Conservation (phyloP, 2,329 filamentous ascomycete species). For the Penicillium sp. region DNA sequence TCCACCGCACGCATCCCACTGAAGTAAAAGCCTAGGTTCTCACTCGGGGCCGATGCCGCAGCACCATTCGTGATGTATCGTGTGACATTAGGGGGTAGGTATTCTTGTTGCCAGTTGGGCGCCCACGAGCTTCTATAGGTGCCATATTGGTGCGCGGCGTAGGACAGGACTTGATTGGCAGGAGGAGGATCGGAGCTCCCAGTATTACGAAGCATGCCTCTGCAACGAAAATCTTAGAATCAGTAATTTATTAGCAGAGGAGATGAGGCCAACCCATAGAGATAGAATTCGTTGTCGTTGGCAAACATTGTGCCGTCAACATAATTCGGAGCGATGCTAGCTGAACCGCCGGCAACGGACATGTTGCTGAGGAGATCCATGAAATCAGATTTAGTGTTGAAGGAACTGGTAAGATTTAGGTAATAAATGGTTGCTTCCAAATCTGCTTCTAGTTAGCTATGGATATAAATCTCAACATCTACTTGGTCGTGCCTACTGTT, state of each 20-base stretch:
- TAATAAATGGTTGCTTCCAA: constrained; percentile 12
- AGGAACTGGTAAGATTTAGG: constrained; percentile 15
- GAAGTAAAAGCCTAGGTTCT: constrained; percentile 71
- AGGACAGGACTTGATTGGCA: constrained; percentile 49
- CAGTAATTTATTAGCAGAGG: background rate
- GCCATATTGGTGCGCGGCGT: constrained; percentile 48
- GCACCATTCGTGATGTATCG: constrained; percentile 65
- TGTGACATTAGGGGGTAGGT: constrained; percentile 51
- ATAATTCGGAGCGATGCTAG: constrained; percentile 50
- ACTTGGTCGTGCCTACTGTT: background rate
- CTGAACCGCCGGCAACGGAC: constrained; percentile 25
- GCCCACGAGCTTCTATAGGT: constrained; percentile 45
- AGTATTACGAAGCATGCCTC: constrained; percentile 48
- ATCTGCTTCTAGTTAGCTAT: constrained; percentile 7
- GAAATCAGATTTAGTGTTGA: constrained; percentile 16
- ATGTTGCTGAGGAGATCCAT: constrained; percentile 30
- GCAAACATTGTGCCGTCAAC: constrained; percentile 63
- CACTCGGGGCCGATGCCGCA: constrained; percentile 62
- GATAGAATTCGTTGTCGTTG: constrained; percentile 61
- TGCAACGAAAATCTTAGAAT: constrained; percentile 4
- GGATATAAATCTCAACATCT: background rate
- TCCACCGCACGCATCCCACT: constrained; percentile 57
- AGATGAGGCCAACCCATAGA: constrained; percentile 54
- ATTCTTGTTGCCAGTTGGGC: constrained; percentile 41
- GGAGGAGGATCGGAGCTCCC: constrained; percentile 39